Percentiles rank a stretch among this genome's conserved stretches.
Conservation (phyloP, 345 rosid genomes). For the Hypericum androsaemum region DNA sequence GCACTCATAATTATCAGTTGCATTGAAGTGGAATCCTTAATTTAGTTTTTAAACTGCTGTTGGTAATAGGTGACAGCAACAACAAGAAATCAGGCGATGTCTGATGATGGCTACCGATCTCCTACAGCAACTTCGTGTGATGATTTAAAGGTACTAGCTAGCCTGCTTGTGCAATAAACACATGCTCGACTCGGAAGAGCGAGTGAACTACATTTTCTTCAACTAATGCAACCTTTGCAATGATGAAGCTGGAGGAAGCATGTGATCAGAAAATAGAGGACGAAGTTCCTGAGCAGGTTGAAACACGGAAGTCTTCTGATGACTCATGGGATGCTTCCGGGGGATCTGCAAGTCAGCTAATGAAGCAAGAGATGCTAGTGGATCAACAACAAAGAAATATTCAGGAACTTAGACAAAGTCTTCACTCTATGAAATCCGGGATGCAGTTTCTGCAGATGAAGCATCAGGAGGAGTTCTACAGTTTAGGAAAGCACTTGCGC, state of each 20-base stretch:
- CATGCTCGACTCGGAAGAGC: too few relatives aligned
- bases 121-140: too few relatives aligned
- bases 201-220: not conserved
- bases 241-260: conserved; percentile 24
- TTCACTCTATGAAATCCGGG: conserved; percentile 13
- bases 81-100: too few relatives aligned
- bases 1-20: too few relatives aligned
- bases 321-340: conserved; percentile 2
- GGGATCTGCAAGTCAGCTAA: conserved; percentile 6
- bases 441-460: conserved; percentile 17
- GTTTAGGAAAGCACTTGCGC: conserved; percentile 20
- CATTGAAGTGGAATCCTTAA: too few relatives aligned
- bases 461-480: conserved; percentile 20
- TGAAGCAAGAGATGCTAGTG: conserved; percentile 14
- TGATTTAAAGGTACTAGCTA: too few relatives aligned
- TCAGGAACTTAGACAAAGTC: conserved; percentile 25
- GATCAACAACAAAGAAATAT: conserved; percentile 22
- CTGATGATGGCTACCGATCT: too few relatives aligned
- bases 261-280: conserved; percentile 5
- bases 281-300: not conserved
- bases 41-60: too few relatives aligned
- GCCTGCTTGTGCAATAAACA: too few relatives aligned
- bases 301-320: not conserved
- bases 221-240: not conserved
- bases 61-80: too few relatives aligned